A percentile compares a stretch with the other conserved stretches of the same genome.
phyloP scores from a whole-genome alignment of 2,329 filamentous ascomycete genomes.

The Scedosporium apiospermum region DNA sequence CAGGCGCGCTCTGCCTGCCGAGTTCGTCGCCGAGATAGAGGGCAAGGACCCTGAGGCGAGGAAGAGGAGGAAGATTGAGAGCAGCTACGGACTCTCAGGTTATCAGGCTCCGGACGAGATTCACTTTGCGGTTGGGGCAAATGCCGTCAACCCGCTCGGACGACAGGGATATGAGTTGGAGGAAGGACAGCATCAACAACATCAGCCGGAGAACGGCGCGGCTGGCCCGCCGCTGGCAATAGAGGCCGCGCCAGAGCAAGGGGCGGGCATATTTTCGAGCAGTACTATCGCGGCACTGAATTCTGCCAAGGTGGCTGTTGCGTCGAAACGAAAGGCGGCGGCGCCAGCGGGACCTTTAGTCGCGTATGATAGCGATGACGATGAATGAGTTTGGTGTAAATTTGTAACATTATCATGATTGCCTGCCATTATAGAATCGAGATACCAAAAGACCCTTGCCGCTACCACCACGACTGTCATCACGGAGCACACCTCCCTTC shows the following conservation, averaged over 20 bases:
- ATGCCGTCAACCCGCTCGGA: slow-evolving; percentile 51
- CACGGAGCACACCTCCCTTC: slow-evolving; percentile 10
- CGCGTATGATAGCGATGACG: slow-evolving; percentile 75
- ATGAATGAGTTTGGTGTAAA: slow-evolving; percentile 19
- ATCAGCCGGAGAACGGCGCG: slow-evolving; percentile 29
- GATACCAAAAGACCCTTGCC: slow-evolving; percentile 8
- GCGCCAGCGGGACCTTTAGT: slow-evolving; percentile 63
- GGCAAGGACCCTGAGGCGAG: slow-evolving; percentile 78
- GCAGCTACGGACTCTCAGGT: slow-evolving; percentile 76
- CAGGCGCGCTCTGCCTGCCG: slow-evolving; percentile 73
- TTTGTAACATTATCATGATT: slow-evolving; percentile 1
- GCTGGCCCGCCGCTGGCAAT: slow-evolving; percentile 39
- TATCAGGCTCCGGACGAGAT: slow-evolving; percentile 93
- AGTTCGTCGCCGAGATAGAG: slow-evolving; percentile 89
- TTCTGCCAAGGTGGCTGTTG: slow-evolving; percentile 42
- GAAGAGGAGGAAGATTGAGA: slow-evolving; percentile 84
- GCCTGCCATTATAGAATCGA: slow-evolving; percentile 9
- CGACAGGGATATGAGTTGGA: slow-evolving; percentile 54
- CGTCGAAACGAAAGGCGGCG: slow-evolving; percentile 43
- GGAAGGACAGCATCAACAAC: slow-evolving; percentile 46
- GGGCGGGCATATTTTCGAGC: slow-evolving; percentile 68
- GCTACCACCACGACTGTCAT: slow-evolving; percentile 4
- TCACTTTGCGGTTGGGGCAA: slow-evolving; percentile 75
- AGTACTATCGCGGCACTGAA: slow-evolving; percentile 75
- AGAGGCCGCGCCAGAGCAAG: slow-evolving; percentile 26